Base-by-base conservation (phyloP, 768 basidiomycete species). In the Sporobolomyces pararoseus region DNA sequence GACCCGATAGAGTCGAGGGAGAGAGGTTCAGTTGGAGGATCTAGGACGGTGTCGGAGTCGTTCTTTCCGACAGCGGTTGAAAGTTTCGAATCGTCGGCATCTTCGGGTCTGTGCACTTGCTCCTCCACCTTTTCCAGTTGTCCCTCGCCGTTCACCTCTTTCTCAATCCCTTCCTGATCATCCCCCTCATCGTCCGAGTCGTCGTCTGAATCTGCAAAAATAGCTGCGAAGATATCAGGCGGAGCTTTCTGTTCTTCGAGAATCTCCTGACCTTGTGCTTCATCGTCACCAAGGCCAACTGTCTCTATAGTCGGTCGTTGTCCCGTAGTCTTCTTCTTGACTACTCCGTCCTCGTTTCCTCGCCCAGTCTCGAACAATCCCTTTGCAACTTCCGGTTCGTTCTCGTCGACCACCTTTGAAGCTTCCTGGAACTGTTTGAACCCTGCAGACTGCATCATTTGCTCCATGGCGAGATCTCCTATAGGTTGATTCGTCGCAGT, bases 191-290 rank as follows among this genome's bases (percentile, higher is more conserved):
- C 84, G 5, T 91, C 90, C 3, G 87, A 87, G 13, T 87, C 89
- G 23, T 86, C 87, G 42, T 91, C 90, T 69, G 91, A 91, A 79
- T 90, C 92, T 16, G 92, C 94, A 78, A 99, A 99, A 69, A 99
- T 97, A 4, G 95, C 93, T 78, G 95, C 96, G 83, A 98, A 99
- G 51, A 98, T 86, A 76, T 92, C 89, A 84, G 92, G 90, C 9
- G 87, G 82, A 3, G 96, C 95, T 46, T 89, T 84, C 75, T 89
- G 83, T 78, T 97, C 94, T 0, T 89, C 93, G 72, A 97, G 82
- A 9, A 87, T 92, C 76, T 94, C 92, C 44, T 84, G 80, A 0
- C 92, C 94, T 78, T 96, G 94, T 34, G 84, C 85, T 49, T 93
- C 91, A 76, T 97, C 93, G 59, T 96, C 93, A 29, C 92, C 95